phyloP scores from a whole-genome alignment of 2,329 filamentous ascomycete species.

The Pseudogymnoascus sp. region DNA sequence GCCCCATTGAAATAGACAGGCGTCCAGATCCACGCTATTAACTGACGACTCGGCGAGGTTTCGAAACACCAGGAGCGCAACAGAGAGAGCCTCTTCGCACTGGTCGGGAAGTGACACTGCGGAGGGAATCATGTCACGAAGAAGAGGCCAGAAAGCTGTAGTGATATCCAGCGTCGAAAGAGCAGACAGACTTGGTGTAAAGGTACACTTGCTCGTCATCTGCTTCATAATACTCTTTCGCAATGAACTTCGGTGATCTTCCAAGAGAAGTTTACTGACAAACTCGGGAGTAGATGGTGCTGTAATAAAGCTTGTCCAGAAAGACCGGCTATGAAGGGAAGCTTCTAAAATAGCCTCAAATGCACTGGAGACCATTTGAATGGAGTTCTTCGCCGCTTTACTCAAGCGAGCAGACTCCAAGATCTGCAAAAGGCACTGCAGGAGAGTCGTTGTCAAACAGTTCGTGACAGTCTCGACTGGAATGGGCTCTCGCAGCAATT shows the following conservation, averaged over 20 bases:
- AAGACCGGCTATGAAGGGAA: constrained; percentile 37
- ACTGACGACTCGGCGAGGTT: constrained; percentile 31
- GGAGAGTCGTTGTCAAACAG: constrained; percentile 29
- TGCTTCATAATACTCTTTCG: constrained; percentile 27
- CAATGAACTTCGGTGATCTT: constrained; percentile 32
- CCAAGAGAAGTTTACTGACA: constrained; percentile 36
- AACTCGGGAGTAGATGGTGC: constrained; percentile 32
- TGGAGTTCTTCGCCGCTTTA: constrained; percentile 21
- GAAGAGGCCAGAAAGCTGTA: constrained; percentile 41
- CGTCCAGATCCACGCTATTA: constrained; percentile 20
- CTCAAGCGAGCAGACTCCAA: constrained; percentile 21
- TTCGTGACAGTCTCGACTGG: constrained; percentile 28
- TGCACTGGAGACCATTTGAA: constrained; percentile 34
- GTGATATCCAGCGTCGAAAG: constrained; percentile 35
- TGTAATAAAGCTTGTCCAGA: constrained; percentile 39
- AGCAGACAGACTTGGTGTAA: constrained; percentile 23
- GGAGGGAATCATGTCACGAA: constrained; percentile 22
- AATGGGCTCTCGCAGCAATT: constrained; percentile 31
- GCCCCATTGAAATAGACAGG: constrained; percentile 26
- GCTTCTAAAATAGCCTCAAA: constrained; percentile 43
- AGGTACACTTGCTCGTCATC: constrained; percentile 26
- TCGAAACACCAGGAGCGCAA: constrained; percentile 36
- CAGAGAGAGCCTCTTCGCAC: constrained; percentile 31
- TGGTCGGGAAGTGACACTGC: constrained; percentile 19
- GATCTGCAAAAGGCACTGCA: constrained; percentile 28